Conservation (phyloP, 441 rosid species). For the Croton laevigatus region DNA sequence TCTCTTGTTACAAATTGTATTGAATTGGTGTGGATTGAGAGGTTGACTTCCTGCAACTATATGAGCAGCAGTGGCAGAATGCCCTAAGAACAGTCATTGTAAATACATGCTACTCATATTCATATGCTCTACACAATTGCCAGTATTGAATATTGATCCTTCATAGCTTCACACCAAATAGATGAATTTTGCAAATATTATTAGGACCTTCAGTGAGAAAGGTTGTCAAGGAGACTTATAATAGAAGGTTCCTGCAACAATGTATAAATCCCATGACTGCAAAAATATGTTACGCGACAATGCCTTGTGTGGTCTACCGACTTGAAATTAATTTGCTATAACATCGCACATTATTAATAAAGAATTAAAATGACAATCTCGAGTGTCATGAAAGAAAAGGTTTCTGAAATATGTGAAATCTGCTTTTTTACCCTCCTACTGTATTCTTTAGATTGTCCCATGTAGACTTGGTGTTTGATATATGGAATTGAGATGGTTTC, state of each 20-base stretch:
- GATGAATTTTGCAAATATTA: background rate
- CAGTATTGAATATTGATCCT: background rate
- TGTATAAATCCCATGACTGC: no score
- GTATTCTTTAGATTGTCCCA: background rate
- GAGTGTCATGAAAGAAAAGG: background rate
- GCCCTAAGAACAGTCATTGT: no score
- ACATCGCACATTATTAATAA: background rate
- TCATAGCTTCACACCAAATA: background rate
- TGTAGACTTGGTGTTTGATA: constrained; percentile 16
- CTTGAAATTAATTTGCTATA: background rate
- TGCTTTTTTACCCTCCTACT: background rate
- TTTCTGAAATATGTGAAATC: background rate
- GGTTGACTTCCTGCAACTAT: no score
- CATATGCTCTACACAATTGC: background rate
- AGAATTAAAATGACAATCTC: background rate
- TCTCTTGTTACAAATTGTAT: no score
- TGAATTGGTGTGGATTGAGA: no score
- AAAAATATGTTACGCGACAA: background rate
- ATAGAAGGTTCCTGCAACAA: background rate
- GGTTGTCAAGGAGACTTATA: background rate
- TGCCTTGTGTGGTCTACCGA: background rate
- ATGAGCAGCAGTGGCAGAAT: no score
- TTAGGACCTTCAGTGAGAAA: background rate
- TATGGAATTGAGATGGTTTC: background rate
- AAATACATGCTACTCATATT: background rate